phyloP scores from a whole-genome alignment of 257 asterid genomes.

The Thymus mandschuricus region DNA sequence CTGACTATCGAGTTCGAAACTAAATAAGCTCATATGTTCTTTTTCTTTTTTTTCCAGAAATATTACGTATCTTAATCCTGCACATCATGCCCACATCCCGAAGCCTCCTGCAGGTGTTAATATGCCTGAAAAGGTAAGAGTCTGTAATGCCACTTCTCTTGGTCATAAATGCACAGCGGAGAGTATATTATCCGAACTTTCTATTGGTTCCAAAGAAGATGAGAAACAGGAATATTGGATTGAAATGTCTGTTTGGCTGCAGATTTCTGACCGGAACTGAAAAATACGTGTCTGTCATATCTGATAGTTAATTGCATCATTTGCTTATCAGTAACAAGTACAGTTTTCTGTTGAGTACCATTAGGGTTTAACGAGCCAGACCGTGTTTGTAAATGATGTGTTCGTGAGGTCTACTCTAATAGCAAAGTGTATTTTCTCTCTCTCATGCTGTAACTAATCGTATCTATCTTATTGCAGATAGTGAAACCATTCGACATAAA shows the following conservation, averaged over 20 bases:
- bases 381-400: conserved; percentile 5
- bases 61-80: conserved; percentile 82
- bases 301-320: neutral
- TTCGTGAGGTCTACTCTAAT: neutral
- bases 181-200: conserved; percentile 12
- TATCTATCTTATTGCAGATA: conserved; percentile 47
- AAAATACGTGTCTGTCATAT: neutral
- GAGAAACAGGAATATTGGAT: conserved; percentile 4
- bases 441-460: conserved; percentile 19
- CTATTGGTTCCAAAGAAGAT: conserved; percentile 17
- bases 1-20: conserved; percentile 7
- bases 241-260: neutral
- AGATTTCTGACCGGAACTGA: neutral
- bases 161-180: conserved; percentile 16
- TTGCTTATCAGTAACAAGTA: neutral
- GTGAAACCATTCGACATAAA: conserved; percentile 70
- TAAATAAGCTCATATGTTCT: conserved; percentile 24
- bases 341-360: neutral
- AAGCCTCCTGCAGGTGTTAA: conserved; percentile 69
- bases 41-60: conserved; percentile 55
- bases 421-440: neutral
- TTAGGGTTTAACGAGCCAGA: neutral
- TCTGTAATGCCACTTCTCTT: conserved; percentile 12
- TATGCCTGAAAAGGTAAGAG: conserved; percentile 72
- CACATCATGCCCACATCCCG: conserved; percentile 74